phyloP scores from a whole-genome alignment of 176 grass and related monocot species.

The Cenchrus purpureus region DNA sequence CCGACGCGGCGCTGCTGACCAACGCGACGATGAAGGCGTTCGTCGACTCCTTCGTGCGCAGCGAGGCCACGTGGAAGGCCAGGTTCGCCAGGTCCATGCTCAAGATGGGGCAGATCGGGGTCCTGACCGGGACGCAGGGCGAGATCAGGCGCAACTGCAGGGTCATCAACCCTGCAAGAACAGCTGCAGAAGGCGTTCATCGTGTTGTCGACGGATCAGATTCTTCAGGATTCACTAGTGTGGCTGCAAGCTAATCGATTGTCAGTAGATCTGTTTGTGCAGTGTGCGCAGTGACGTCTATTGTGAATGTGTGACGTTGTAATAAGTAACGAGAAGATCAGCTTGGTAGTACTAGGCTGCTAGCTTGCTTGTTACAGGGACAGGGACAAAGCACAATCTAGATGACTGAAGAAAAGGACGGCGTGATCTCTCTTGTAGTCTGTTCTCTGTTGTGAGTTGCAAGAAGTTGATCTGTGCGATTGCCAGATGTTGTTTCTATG shows the following conservation, averaged over 20 bases:
- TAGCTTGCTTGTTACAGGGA: neutral
- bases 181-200: neutral
- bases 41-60: constrained; percentile 51
- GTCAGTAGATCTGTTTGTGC: neutral
- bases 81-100: constrained; percentile 63
- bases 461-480: neutral
- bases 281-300: neutral
- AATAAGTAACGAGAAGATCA: constrained; percentile 24
- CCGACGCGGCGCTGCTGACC: constrained; percentile 50
- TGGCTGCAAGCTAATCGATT: constrained; percentile 24
- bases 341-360: neutral
- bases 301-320: constrained; percentile 7
- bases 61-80: constrained; percentile 33
- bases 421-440: neutral
- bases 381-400: neutral
- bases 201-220: neutral
- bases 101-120: constrained; percentile 69
- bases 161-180: constrained; percentile 39
- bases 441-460: neutral
- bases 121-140: constrained; percentile 55
- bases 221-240: neutral
- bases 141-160: constrained; percentile 66
- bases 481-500: neutral
- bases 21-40: constrained; percentile 44
- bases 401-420: neutral